Evolutionary conservation across 139 green algal species (phyloP).

Genomic region (Chlorella sp.): DNA sequence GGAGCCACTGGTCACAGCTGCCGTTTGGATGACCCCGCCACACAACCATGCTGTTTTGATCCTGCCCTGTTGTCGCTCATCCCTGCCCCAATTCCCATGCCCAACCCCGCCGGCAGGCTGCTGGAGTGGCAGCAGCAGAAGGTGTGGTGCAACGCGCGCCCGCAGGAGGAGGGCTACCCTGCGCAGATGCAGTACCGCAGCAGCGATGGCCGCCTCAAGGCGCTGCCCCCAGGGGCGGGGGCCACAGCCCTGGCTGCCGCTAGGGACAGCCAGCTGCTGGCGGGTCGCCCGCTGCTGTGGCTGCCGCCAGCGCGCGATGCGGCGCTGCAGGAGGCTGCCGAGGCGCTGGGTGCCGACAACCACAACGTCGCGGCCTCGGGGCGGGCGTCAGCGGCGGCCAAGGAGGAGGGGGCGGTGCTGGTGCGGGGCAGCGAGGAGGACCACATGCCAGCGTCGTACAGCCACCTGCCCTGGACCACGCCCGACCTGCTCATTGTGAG

Average conservation of each 20-base stretch:
- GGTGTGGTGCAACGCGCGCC: constrained; percentile 17
- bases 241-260: background rate
- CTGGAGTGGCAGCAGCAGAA: constrained; percentile 20
- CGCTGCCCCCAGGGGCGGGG: background rate
- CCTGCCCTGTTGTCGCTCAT: too few species aligned
- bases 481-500: constrained; percentile 23
- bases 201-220: background rate
- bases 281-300: constrained; percentile 21
- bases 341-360: background rate
- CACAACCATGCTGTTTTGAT: too few species aligned
- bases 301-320: background rate
- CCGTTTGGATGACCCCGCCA: too few species aligned
- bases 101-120: background rate
- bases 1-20: too few species aligned
- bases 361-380: background rate
- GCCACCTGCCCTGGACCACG: constrained; percentile 9
- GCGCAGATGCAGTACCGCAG: constrained; percentile 14
- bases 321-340: constrained; percentile 7
- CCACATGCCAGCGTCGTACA: background rate
- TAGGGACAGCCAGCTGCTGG: background rate
- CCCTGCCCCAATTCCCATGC: background rate
- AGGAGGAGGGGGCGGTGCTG: constrained; percentile 9
- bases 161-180: constrained; percentile 8
- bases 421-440: constrained; percentile 13
- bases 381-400: background rate